A percentile compares a stretch with the other conserved stretches of the same genome.
These are phyloP conservation scores for Platanthera zijinensis DNA, from an alignment of 106 monocot genomes.

Conservation along the genomic window DNA sequence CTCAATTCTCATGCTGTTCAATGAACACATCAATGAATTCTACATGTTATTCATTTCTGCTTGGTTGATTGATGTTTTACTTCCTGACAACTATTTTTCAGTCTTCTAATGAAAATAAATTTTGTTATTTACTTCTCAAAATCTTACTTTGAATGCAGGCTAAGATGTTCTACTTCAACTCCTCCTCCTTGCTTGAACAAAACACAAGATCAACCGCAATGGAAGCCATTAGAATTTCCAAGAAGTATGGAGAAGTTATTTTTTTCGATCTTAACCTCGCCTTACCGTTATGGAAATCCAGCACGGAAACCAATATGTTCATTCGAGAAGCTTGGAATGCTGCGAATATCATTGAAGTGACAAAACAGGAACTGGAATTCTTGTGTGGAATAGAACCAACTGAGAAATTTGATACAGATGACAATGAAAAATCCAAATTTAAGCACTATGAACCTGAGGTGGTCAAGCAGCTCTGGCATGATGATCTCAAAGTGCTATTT, in stretches of 20 bases:
- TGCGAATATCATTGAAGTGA: constrained; percentile 73
- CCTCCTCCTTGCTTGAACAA: constrained; percentile 54
- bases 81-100: neutral
- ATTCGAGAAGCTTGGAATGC: constrained; percentile 57
- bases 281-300: constrained; percentile 66
- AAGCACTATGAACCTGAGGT: constrained; percentile 46
- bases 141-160: constrained; percentile 39
- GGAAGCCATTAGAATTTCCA: constrained; percentile 55
- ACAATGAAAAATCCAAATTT: constrained; percentile 67
- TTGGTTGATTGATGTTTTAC: neutral
- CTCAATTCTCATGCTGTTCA: neutral
- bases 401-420: constrained; percentile 62
- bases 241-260: constrained; percentile 50
- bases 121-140: neutral
- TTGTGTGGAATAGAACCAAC: constrained; percentile 44
- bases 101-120: neutral
- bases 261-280: constrained; percentile 83
- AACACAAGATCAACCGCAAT: constrained; percentile 44
- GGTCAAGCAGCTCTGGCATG: constrained; percentile 67
- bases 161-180: constrained; percentile 93
- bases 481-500: constrained; percentile 66
- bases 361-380: constrained; percentile 85
- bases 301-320: constrained; percentile 42
- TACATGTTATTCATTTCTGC: neutral
- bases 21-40: neutral